Conservation (phyloP, 352 stramenopile genomes). For the Thraustochytrium sp. region DNA sequence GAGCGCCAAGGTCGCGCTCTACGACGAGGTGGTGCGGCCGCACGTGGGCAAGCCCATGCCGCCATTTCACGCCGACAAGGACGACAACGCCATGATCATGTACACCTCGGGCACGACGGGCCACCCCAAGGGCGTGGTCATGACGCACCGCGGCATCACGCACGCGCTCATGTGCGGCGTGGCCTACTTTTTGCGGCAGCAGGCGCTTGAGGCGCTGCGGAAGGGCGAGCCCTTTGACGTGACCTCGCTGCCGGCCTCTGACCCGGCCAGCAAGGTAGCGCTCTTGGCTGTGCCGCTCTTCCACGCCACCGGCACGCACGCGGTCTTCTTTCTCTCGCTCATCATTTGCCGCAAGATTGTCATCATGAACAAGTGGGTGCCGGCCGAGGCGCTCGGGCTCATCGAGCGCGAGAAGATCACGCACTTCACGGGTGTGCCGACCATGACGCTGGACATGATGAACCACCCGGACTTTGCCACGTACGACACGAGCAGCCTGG, state of each 20-base stretch:
- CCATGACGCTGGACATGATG: constrained; percentile 25
- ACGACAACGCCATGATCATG: constrained; percentile 66
- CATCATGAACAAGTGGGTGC: constrained; percentile 17
- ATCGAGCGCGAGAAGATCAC: not conserved
- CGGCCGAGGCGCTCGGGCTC: not conserved
- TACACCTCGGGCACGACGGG: constrained; percentile 76
- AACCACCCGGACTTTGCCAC: constrained; percentile 14
- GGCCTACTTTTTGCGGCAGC: not conserved
- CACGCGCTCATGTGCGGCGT: not conserved
- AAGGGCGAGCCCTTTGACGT: no score
- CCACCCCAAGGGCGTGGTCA: constrained; percentile 69
- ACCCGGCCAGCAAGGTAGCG: not conserved
- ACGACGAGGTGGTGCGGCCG: not conserved
- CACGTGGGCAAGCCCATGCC: not conserved
- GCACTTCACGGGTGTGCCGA: constrained; percentile 2
- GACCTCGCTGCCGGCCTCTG: not conserved
- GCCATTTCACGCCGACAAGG: not conserved
- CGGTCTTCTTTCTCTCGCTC: not conserved
- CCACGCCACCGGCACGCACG: not conserved
- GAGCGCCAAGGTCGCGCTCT: not conserved
- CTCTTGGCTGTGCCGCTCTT: not conserved
- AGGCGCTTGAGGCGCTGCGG: not conserved
- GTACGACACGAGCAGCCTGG: not conserved
- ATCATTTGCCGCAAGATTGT: not conserved
- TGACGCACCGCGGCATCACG: constrained; percentile 60